Base-by-base conservation (phyloP, 2,329 filamentous ascomycete species). In the Lithohypha guttulata region DNA sequence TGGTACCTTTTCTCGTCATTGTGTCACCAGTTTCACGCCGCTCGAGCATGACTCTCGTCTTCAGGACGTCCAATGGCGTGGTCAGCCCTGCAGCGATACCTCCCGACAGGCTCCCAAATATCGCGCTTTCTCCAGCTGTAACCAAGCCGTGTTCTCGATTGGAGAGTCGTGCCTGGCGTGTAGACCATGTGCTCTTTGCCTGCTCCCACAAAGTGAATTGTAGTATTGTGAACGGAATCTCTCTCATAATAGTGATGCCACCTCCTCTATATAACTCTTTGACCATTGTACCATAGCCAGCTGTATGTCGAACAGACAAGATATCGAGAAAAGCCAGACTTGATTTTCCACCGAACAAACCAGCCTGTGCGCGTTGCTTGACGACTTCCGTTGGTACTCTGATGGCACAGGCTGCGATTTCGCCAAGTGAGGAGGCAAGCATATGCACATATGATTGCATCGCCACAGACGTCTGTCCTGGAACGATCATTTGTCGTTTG, bases 191-290 rank as follows among this genome's bases (percentile, higher is more conserved):
- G 25, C 58, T 68, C 70, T 95, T 96, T 71, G 96, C 74, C 3
- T 73, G 77, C 63, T 98, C 91, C 91, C 91, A 98, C 47, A 98
- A 71, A 31, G 91, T 91, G 59, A 98, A 98, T 62, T 98, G 91
- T 47, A 98, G 82, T 7, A 95, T 79, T 2, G 93, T 96, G 55
- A 98, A 98, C 3, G 91, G 91, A 45, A 98, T 87, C 68, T 98
- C 91, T 43, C 91, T 77, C 65, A 95, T 81, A 37, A 98, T 79
- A 2, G 91, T 98, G 51, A 96, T 86, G 13, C 77, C 75, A 73
- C 86, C 94, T 1, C 93, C 91, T 23, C 91, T 73, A 61, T 98
- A 98, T 41, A 98, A 63, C 62, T 95, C 87, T 45, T 74, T 67
- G 70, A 84, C 78, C 33, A 96, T 81, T 17, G 47, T 49, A 7